Conservation (phyloP, 148 eudicot species). For the Fagopyrum esculentum region DNA sequence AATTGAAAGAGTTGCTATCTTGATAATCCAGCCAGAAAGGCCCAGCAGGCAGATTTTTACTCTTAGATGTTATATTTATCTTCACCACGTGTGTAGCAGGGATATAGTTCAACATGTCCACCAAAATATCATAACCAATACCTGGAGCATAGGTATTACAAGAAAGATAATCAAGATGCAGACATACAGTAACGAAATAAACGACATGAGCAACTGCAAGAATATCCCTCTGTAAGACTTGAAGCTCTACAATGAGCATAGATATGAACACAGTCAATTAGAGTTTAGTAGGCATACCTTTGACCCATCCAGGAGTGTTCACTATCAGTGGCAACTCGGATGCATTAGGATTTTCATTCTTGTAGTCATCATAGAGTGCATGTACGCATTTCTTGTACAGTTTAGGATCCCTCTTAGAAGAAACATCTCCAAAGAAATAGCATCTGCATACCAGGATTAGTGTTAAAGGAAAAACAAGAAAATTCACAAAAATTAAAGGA, state of each 20-base stretch:
- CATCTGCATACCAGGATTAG: constrained; percentile 40
- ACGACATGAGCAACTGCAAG: not conserved
- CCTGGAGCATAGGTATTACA: constrained; percentile 39
- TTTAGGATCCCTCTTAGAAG: constrained; percentile 78
- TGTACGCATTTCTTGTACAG: constrained; percentile 45
- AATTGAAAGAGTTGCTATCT: constrained; percentile 25
- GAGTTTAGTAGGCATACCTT: constrained; percentile 41
- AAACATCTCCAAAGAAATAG: constrained; percentile 82
- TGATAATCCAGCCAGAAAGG: constrained; percentile 62
- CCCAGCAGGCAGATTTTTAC: constrained; percentile 76
- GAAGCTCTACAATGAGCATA: not conserved
- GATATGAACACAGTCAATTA: not conserved
- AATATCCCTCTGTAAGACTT: not conserved
- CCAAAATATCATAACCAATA: constrained; percentile 64
- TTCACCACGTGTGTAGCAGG: constrained; percentile 78
- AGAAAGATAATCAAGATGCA: not conserved
- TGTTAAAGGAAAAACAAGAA: not conserved
- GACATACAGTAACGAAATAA: not conserved
- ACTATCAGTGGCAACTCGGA: constrained; percentile 63
- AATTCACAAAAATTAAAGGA: not conserved
- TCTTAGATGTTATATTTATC: constrained; percentile 53
- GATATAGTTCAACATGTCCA: constrained; percentile 64
- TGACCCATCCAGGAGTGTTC: constrained; percentile 92
- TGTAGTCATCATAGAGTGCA: constrained; percentile 56
- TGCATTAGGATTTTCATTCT: constrained; percentile 28